Evolutionary conservation across 2,329 filamentous ascomycete genomes (phyloP).

Genomic region (Pseudopithomyces chartarum): DNA sequence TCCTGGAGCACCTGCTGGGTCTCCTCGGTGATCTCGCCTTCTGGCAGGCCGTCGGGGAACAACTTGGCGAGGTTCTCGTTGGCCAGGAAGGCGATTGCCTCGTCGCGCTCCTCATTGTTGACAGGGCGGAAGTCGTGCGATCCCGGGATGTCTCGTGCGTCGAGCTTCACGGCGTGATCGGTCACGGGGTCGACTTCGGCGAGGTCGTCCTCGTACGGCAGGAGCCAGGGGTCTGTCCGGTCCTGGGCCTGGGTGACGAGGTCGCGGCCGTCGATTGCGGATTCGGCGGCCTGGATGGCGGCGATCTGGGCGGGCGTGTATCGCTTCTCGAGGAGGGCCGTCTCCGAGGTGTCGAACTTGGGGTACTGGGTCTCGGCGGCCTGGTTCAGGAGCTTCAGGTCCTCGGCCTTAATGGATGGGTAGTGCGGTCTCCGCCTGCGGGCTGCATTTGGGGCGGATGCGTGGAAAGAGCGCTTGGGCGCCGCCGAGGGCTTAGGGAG

Average conservation of each 20-base stretch:
- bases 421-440: constrained; percentile 48
- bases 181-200: constrained; percentile 75
- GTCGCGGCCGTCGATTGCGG: constrained; percentile 74
- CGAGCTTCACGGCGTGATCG: constrained; percentile 60
- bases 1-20: constrained; percentile 27
- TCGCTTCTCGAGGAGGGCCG: constrained; percentile 58
- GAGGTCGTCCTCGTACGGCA: constrained; percentile 77
- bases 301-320: constrained; percentile 84
- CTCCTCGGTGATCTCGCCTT: constrained; percentile 25
- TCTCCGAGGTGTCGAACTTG: constrained; percentile 63
- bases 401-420: constrained; percentile 51
- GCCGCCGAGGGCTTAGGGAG: constrained; percentile 32
- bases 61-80: constrained; percentile 43
- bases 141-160: constrained; percentile 26
- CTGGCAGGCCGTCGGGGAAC: constrained; percentile 42
- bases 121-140: constrained; percentile 29
- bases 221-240: constrained; percentile 72
- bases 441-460: constrained; percentile 39
- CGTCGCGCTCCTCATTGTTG: constrained; percentile 39
- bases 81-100: constrained; percentile 36
- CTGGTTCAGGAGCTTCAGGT: constrained; percentile 42
- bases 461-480: constrained; percentile 49
- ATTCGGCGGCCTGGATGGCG: constrained; percentile 81
- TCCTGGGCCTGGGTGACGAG: constrained; percentile 73
- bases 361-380: constrained; percentile 53